Evolutionary conservation across 768 basidiomycete species (phyloP).

Genomic region (Leccinum variicolor): DNA sequence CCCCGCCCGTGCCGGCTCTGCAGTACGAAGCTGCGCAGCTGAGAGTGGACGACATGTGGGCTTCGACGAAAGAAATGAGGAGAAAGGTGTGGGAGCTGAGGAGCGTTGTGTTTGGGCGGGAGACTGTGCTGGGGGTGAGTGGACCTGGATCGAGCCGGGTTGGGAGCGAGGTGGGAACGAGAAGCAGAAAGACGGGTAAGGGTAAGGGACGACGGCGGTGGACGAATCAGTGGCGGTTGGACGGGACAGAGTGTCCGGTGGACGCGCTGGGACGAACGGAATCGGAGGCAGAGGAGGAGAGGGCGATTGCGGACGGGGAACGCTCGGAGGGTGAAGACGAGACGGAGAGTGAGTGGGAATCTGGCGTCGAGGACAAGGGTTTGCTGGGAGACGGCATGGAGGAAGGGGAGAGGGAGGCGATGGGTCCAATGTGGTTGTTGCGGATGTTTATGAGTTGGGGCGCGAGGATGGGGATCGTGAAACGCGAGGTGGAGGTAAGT

Average conservation of each 20-base stretch:
- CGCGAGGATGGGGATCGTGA: slow-evolving; percentile 52
- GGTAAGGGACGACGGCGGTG: slow-evolving; percentile 48
- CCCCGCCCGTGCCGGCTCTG: slow-evolving; percentile 39
- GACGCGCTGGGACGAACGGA: slow-evolving; percentile 70
- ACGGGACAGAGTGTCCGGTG: slow-evolving; percentile 58
- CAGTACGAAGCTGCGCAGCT: slow-evolving; percentile 73
- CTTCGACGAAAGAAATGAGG: slow-evolving; percentile 55
- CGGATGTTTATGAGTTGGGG: slow-evolving; percentile 78
- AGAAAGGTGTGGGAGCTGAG: slow-evolving; percentile 63
- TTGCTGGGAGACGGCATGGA: slow-evolving; percentile 13
- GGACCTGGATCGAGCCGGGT: slow-evolving; percentile 41
- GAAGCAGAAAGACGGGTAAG: slow-evolving; percentile 35
- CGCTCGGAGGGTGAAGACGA: slow-evolving; percentile 28
- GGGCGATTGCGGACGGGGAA: slow-evolving; percentile 30
- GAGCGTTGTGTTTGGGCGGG: slow-evolving; percentile 68
- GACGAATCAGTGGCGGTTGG: slow-evolving; percentile 59
- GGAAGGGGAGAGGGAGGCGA: slow-evolving; percentile 51
- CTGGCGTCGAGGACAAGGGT: slow-evolving; percentile 16
- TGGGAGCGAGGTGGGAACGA: slow-evolving; percentile 42
- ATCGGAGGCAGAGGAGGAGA: slow-evolving; percentile 75
- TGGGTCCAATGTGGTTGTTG: slow-evolving; percentile 76
- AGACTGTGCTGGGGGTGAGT: slow-evolving; percentile 38
- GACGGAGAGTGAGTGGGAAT: slow-evolving; percentile 29
- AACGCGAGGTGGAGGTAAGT: slow-evolving; percentile 19
- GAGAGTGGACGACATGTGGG: slow-evolving; percentile 62